Evolutionary conservation across 345 rosid genomes (phyloP).

Genomic region (Syzygium jambos): DNA sequence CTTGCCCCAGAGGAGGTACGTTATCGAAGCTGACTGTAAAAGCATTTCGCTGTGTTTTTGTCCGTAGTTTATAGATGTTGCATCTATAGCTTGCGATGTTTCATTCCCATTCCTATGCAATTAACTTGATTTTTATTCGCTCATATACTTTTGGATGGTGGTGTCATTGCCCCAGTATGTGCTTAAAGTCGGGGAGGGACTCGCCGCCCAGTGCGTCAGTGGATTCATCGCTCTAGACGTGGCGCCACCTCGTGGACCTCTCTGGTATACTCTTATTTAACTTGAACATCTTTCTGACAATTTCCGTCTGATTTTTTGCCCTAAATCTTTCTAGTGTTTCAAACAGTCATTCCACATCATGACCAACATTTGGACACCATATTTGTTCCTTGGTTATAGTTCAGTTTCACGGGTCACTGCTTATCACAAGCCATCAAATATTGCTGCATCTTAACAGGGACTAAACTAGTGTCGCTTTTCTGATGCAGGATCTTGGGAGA

Average conservation of each 20-base stretch:
- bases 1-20: slow-evolving; percentile 77
- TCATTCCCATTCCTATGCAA: background rate
- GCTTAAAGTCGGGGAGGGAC: slow-evolving; percentile 47
- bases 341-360: background rate
- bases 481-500: slow-evolving; percentile 85
- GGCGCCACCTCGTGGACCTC: slow-evolving; percentile 55
- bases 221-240: slow-evolving; percentile 52
- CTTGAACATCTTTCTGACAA: background rate
- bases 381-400: background rate
- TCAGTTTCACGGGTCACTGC: background rate
- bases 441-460: background rate
- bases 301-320: background rate
- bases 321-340: background rate
- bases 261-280: slow-evolving; percentile 23
- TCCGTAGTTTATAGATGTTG: background rate
- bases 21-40: background rate
- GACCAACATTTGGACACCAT: background rate
- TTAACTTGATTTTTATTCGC: background rate
- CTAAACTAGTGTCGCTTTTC: background rate
- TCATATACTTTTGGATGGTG: background rate
- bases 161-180: slow-evolving; percentile 30
- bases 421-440: background rate
- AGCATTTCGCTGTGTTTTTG: background rate
- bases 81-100: background rate
- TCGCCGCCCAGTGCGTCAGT: slow-evolving; percentile 47